Evolutionary conservation across 495 filamentous ascomycete species (phyloP).

Genomic region (Lichina pygmaea): DNA sequence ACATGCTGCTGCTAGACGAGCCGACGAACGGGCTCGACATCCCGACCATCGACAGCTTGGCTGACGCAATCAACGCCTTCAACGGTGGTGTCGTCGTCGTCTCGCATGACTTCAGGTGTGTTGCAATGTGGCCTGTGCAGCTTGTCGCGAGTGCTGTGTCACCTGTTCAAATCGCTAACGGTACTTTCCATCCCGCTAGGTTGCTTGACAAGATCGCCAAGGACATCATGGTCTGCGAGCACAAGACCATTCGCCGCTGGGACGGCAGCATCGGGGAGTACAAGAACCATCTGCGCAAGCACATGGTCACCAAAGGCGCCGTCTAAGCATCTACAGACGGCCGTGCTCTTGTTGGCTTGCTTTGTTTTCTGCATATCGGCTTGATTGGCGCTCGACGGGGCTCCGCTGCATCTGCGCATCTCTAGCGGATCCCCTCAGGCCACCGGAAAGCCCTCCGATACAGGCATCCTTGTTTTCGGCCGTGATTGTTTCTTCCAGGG

Average conservation of each 20-base stretch:
- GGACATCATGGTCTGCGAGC: slow-evolving; percentile 97
- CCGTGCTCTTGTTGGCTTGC: neutral
- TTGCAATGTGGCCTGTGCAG: neutral
- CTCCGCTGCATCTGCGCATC: too few species aligned
- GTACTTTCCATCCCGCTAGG: slow-evolving; percentile 16
- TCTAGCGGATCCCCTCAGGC: too few species aligned
- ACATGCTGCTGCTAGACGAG: slow-evolving; percentile 95
- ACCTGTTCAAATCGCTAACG: neutral
- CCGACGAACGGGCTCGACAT: slow-evolving; percentile 99
- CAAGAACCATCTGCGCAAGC: slow-evolving; percentile 97
- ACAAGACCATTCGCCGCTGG: slow-evolving; percentile 76
- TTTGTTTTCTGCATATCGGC: neutral
- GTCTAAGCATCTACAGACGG: slow-evolving; percentile 18
- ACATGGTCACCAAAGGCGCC: slow-evolving; percentile 50
- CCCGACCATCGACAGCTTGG: slow-evolving; percentile 89
- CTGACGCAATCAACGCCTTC: slow-evolving; percentile 91
- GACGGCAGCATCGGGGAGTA: slow-evolving; percentile 74
- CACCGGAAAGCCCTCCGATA: too few species aligned
- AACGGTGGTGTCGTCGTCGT: slow-evolving; percentile 94
- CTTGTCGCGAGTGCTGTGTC: neutral
- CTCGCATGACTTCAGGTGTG: slow-evolving; percentile 90
- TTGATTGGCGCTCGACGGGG: too few species aligned
- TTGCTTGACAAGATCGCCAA: slow-evolving; percentile 98
- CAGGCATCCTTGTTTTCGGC: too few species aligned
- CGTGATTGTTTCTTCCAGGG: too few species aligned